These are phyloP conservation scores for Aspergillaceae sp. DNA, from an alignment of 2,329 filamentous ascomycete species.

Conservation along the genomic window DNA sequence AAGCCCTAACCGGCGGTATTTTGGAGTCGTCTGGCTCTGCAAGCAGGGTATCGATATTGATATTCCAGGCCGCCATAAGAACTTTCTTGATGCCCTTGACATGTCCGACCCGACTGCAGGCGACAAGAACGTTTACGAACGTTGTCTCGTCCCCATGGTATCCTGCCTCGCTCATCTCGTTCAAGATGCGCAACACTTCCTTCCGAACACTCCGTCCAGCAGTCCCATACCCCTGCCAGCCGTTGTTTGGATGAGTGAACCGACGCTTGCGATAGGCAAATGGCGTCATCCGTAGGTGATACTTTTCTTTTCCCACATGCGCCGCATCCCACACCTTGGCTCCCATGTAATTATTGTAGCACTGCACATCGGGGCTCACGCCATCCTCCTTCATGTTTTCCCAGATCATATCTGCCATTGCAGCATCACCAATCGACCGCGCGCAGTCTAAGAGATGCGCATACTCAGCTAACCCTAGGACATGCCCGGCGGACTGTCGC, in stretches of 20 bases:
- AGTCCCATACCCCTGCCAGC: slow-evolving; percentile 25
- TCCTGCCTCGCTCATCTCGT: slow-evolving; percentile 40
- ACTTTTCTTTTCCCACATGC: slow-evolving; percentile 32
- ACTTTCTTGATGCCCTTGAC: slow-evolving; percentile 39
- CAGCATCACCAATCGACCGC: slow-evolving; percentile 38
- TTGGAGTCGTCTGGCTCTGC: slow-evolving; percentile 22
- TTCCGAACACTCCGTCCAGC: slow-evolving; percentile 24
- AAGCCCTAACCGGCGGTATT: slow-evolving; percentile 29
- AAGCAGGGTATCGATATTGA: slow-evolving; percentile 40
- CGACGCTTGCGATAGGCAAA: slow-evolving; percentile 23
- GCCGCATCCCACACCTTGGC: slow-evolving; percentile 40
- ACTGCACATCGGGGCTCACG: slow-evolving; percentile 39
- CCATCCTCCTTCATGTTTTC: slow-evolving; percentile 30
- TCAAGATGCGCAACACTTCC: slow-evolving; percentile 35
- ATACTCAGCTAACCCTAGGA: slow-evolving; percentile 42
- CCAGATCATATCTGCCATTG: slow-evolving; percentile 42
- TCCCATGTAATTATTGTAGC: slow-evolving; percentile 50
- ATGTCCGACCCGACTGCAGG: slow-evolving; percentile 46
- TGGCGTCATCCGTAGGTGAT: slow-evolving; percentile 29
- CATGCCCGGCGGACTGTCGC: slow-evolving; percentile 28
- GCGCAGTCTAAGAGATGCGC: slow-evolving; percentile 46
- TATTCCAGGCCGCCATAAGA: slow-evolving; percentile 46
- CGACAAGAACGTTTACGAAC: slow-evolving; percentile 46
- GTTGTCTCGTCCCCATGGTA: slow-evolving; percentile 44
- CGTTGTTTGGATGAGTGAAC: slow-evolving; percentile 6